Base-by-base conservation (phyloP, 768 basidiomycete genomes). In the Crucibulum laeve region DNA sequence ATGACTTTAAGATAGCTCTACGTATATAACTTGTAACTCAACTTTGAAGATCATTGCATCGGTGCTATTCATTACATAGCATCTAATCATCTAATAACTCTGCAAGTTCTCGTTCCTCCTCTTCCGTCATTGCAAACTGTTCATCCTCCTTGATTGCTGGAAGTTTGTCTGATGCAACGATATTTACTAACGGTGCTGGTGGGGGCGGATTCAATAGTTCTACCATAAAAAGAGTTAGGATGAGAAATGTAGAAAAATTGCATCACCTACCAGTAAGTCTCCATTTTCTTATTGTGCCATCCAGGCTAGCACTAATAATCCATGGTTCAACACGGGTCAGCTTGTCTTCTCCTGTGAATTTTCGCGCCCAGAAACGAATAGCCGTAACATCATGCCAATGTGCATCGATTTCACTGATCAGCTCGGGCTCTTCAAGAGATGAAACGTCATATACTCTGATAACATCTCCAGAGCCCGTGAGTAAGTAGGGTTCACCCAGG, bases 301-400 rank as follows among this genome's bases (percentile, higher is more conserved):
- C 95, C 45, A 98, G 63, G 57, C 91, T 84, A 0, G 83, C 74
- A 46, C 84, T 92, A 26, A 97, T 62, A 32, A 97, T 72, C 85
- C 88, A 93, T 15, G 84, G 80, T 53, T 91, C 88, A 10, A 78
- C 58, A 49, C 67, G 69, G n/a, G 67, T 71, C 42, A 56, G 62
- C 5, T 70, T 70, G 48, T 73, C 75, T 19, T 65, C 65, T 6
- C 68, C 70, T 22, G 62, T 58, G 5, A 65, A 67, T 42, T 60
- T 68, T 22, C 82, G 74, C 52, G 76, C 64, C 91, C 92, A 96
- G 8, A 84, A 65, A 22, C 75, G 73, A 40, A 98, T 63, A 4
- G 76, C 80, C 3, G 79, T 87, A 13, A 97, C 82, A 53, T 96
- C 91, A 52, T 91, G 91, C 80, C 85, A 91, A 57, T 97, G 95